phyloP scores from a whole-genome alignment of 2,329 filamentous ascomycete genomes.

The Nemania abortiva region DNA sequence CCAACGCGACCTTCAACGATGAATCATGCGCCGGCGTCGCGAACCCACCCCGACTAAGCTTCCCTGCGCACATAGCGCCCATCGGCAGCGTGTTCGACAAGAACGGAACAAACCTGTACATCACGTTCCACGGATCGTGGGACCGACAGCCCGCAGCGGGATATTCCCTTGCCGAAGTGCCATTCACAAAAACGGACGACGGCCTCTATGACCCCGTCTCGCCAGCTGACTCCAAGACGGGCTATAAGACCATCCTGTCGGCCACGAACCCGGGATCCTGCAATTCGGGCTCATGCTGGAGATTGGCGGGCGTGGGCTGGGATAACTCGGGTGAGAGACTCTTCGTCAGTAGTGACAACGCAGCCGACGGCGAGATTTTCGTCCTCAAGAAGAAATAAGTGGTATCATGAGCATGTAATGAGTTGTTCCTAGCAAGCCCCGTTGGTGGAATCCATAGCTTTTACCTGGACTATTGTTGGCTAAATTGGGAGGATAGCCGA shows the following conservation, averaged over 20 bases:
- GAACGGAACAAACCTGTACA: slow-evolving; percentile 67
- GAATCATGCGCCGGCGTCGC: slow-evolving; percentile 44
- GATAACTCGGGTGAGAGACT: slow-evolving; percentile 58
- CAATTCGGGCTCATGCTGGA: slow-evolving; percentile 56
- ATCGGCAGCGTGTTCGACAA: slow-evolving; percentile 62
- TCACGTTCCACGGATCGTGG: slow-evolving; percentile 74
- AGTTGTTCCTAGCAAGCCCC: not conserved
- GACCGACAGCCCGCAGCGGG: slow-evolving; percentile 52
- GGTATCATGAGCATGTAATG: not conserved
- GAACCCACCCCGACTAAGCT: slow-evolving; percentile 60
- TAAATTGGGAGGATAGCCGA: not conserved
- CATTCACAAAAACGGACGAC: slow-evolving; percentile 52
- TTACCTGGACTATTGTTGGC: not conserved
- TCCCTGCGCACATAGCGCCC: slow-evolving; percentile 68
- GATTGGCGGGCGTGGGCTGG: slow-evolving; percentile 61
- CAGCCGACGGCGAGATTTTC: slow-evolving; percentile 61
- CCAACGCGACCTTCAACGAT: slow-evolving; percentile 51
- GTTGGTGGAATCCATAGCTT: not conserved
- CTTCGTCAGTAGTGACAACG: slow-evolving; percentile 64
- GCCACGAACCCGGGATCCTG: slow-evolving; percentile 61
- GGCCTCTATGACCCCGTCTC: slow-evolving; percentile 50
- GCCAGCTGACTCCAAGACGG: slow-evolving; percentile 54
- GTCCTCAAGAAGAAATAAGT: slow-evolving; percentile 45
- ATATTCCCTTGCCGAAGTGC: slow-evolving; percentile 53
- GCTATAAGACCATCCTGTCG: slow-evolving; percentile 61